Percentiles rank a stretch among this genome's conserved stretches.
phyloP scores from a whole-genome alignment of 768 basidiomycete genomes.

The Xerocomellus intermedius region DNA sequence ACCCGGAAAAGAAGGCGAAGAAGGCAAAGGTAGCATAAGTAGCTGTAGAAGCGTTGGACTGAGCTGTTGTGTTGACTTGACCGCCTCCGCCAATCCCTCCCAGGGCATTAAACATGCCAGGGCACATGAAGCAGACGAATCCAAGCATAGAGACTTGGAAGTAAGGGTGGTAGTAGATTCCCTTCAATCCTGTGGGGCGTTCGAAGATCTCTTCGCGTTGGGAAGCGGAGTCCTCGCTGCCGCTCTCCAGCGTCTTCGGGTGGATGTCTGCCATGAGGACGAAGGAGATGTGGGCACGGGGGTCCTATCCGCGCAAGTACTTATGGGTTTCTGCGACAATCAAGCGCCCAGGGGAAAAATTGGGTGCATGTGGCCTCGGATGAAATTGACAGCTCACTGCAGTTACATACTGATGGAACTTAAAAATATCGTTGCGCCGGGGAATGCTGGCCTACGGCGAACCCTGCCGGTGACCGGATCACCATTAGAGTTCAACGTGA shows the following conservation, averaged over 20 bases:
- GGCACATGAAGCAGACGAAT: slow-evolving; percentile 59
- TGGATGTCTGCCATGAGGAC: slow-evolving; percentile 15
- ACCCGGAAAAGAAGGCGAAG: slow-evolving; percentile 72
- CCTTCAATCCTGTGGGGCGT: slow-evolving; percentile 51
- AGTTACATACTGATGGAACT: background rate
- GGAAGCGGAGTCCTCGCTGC: slow-evolving; percentile 31
- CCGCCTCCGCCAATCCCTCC: slow-evolving; percentile 81
- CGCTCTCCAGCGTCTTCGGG: slow-evolving; percentile 21
- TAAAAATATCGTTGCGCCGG: slow-evolving; percentile 1
- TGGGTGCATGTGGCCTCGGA: slow-evolving; percentile 16
- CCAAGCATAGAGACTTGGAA: slow-evolving; percentile 56
- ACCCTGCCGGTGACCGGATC: background rate
- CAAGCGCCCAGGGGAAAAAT: background rate
- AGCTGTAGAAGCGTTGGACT: slow-evolving; percentile 68
- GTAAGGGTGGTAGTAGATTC: slow-evolving; percentile 55
- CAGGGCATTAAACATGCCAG: slow-evolving; percentile 77
- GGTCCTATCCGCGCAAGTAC: slow-evolving; percentile 2
- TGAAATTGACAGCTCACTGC: slow-evolving; percentile 8
- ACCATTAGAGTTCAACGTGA: background rate
- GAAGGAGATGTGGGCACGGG: background rate
- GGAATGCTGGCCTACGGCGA: background rate
- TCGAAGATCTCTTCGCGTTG: slow-evolving; percentile 36
- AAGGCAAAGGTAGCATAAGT: slow-evolving; percentile 65
- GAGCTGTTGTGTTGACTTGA: slow-evolving; percentile 61
- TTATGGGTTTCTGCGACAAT: slow-evolving; percentile 9